Evolutionary conservation across 176 grass and related monocot genomes (phyloP).

Genomic region (Eleusine indica): DNA sequence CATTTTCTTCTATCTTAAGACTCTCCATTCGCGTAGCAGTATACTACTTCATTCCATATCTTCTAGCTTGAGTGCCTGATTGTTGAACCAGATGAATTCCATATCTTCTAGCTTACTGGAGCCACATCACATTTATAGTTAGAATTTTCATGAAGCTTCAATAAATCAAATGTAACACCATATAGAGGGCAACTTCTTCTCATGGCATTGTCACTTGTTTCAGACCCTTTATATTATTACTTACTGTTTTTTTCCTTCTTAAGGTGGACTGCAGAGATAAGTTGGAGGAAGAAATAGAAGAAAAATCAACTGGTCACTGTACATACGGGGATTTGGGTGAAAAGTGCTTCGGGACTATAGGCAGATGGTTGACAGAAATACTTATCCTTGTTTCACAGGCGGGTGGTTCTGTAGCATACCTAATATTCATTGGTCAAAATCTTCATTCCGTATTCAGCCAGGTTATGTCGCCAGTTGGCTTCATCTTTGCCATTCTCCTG

Average conservation of each 20-base stretch:
- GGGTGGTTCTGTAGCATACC: conserved; percentile 75
- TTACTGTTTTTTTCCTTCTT: conserved; percentile 21
- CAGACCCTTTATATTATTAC: conserved; percentile 23
- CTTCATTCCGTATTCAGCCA: conserved; percentile 75
- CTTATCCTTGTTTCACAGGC: conserved; percentile 79
- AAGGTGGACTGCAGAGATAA: conserved; percentile 85
- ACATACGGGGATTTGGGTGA: conserved; percentile 84
- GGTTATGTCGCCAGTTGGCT: conserved; percentile 43
- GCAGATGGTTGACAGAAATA: conserved; percentile 74
- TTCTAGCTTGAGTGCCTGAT: background rate
- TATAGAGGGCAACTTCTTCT: background rate
- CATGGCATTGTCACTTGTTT: background rate
- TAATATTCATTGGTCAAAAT: conserved; percentile 94
- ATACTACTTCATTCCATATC: background rate
- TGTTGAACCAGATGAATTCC: background rate
- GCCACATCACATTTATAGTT: background rate
- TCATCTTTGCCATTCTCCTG: conserved; percentile 81
- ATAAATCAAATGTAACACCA: background rate
- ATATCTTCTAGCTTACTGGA: background rate
- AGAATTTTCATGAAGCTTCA: background rate
- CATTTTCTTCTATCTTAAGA: background rate
- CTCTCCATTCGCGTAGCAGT: background rate
- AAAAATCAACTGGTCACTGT: conserved; percentile 30
- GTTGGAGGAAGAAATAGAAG: conserved; percentile 47
- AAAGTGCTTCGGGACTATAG: conserved; percentile 67